Conservation (phyloP, 2,329 filamentous ascomycete species). For the Emergomyces orientalis region DNA sequence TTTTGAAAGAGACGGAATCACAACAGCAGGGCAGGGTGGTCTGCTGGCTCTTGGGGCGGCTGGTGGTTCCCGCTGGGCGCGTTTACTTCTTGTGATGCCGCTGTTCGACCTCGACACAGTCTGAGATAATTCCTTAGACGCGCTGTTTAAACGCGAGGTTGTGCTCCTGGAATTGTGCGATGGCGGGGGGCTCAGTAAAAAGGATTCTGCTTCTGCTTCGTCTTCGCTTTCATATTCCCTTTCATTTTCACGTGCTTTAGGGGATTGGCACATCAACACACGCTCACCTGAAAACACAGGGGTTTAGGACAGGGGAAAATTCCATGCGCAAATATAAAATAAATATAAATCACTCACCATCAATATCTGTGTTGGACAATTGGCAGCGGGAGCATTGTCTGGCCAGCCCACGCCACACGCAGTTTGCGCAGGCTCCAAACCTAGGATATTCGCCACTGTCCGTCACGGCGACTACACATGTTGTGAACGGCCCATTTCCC, state of each 20-base stretch:
- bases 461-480: background rate
- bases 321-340: background rate
- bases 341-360: background rate
- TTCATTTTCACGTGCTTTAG: background rate
- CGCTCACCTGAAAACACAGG: background rate
- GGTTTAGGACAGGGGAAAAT: background rate
- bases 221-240: background rate
- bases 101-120: background rate
- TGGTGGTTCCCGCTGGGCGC: too few species aligned
- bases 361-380: background rate
- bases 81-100: too few species aligned
- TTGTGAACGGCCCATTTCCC: background rate
- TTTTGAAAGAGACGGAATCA: background rate
- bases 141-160: background rate
- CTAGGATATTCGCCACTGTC: background rate
- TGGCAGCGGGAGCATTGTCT: background rate
- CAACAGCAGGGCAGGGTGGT: background rate
- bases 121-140: background rate
- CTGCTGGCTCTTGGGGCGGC: background rate
- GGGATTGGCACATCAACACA: background rate
- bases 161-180: background rate
- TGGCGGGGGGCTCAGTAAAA: background rate
- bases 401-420: background rate
- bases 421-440: background rate
- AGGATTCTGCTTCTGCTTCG: background rate